Percentiles rank a stretch among this genome's conserved stretches.
Conservation (phyloP, 768 basidiomycete genomes). For the Suillus bovinus region DNA sequence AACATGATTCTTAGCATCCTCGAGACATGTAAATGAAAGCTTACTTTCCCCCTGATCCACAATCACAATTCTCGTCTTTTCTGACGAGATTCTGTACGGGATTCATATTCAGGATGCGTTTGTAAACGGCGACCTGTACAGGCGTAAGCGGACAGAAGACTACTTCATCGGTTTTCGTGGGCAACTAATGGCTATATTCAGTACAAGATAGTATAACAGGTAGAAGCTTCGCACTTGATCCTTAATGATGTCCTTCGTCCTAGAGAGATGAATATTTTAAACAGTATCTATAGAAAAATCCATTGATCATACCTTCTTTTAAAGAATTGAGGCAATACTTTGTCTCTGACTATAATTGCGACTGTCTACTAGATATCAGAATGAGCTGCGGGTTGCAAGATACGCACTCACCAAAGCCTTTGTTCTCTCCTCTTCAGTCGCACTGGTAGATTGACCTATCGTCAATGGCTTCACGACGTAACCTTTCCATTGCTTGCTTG, state of each 20-base stretch:
- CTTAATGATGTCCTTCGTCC: conserved; percentile 78
- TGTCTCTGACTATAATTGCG: conserved; percentile 60
- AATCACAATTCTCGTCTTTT: conserved; percentile 73
- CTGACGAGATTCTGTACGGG: conserved; percentile 71
- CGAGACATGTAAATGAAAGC: conserved; percentile 17
- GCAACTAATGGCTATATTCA: conserved; percentile 52
- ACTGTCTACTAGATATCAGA: conserved; percentile 42
- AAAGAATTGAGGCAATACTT: conserved; percentile 81
- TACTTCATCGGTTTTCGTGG: conserved; percentile 85
- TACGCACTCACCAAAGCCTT: conserved; percentile 46
- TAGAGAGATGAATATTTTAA: conserved; percentile 14
- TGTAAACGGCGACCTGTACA: conserved; percentile 73
- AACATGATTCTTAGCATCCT: conserved; percentile 9
- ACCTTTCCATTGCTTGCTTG: conserved; percentile 71
- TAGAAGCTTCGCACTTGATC: conserved; percentile 47
- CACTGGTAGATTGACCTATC: conserved; percentile 63
- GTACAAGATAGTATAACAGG: neutral
- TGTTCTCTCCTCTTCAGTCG: conserved; percentile 61
- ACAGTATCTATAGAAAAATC: neutral
- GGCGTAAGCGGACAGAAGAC: conserved; percentile 89
- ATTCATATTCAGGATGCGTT: conserved; percentile 59
- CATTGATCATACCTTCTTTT: conserved; percentile 58
- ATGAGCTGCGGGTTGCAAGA: neutral
- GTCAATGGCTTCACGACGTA: conserved; percentile 70
- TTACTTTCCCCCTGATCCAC: conserved; percentile 61